Base-by-base conservation (phyloP, 495 filamentous ascomycete genomes). In the Symbiotaphrina buchneri region DNA sequence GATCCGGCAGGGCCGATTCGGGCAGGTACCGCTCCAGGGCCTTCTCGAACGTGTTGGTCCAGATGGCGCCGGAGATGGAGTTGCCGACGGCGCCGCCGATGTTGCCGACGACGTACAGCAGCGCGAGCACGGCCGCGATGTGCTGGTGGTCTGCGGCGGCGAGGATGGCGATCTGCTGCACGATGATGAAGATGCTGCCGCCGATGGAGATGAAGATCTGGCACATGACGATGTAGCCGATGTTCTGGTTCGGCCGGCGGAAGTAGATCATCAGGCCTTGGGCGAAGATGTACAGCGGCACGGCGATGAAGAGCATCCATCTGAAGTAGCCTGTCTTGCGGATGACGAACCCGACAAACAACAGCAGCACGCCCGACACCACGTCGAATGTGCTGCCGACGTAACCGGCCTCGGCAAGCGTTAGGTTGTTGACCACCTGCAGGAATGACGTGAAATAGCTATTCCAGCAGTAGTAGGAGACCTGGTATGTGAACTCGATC, bases 191-290 rank as follows among this genome's bases (percentile, higher is more conserved):
- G 2, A 63, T 70, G 21, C 69, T 68, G 11, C 71, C 74, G 10
- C 58, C 56, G 32, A 84, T 65, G 18, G 75, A 68, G 40, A 82
- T 78, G 51, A 81, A 72, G 46, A 82, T 76, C 47, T 82, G 74
- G 40, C 65, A 71, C 68, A 80, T 76, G 48, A 80, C 54, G 13
- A 83, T 51, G 45, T 71, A 78, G 16, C 70, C 74, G 28, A 80
- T 55, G 28, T 56, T 41, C 11, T 50, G 47, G 20, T 59, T 51
- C 2, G 55, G 48, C 33, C 63, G 51, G 21, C 75, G 68, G 61
- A 79, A 81, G 38, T 54, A 61, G 39, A 58, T 76, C 63, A 77
- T 63, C 32, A 76, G 59, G 10, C 74, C 62, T 0, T 68, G 61
- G 2, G 71, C 61, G 15, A 76, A 59, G 21, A 74, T 55, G 45